Base-by-base conservation (phyloP, 768 basidiomycete species). In the Lactifluus hygrophoroides region DNA sequence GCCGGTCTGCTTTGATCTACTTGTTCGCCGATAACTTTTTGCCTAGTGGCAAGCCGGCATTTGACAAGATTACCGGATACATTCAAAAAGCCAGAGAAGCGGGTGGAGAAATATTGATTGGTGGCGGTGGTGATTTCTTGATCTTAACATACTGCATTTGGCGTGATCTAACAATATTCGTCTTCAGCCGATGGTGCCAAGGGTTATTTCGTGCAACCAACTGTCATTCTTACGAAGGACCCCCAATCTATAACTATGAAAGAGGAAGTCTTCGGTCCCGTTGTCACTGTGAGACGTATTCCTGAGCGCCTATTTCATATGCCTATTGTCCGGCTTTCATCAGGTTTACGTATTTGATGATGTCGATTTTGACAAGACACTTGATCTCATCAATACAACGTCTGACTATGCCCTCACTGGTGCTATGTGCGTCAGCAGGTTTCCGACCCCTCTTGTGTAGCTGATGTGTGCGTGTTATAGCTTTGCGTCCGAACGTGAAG, bases 201-300 rank as follows among this genome's bases (percentile, higher is more conserved):
- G 67, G 96, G 96, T 8, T 99, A 83, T 79, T 98, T 86, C 72
- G 77, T 99, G 58, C 83, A 94, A 70, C 96, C 96, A 3, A 99
- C 96, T 8, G 84, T 97, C 57, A 94, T 99, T 66, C 73, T 91
- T 59, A 95, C 87, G 65, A 88, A 89, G 68, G 91, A 98, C 69
- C 93, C 96, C 40, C 82, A 82, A 60, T 88, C 84, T 2, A 72
- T 94, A 44, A 94, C 94, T 2, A 90, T 99, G 83, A 81, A 80
- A 7, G 90, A 97, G 64, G 96, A 99, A 74, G 90, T 99, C 66
- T 98, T 99, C 66, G 96, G 96, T 1, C 96, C 96, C 25, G 94
- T 98, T 35, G 66, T 97, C 52, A 95, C 94, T 35, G 91, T 90
- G 35, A 51, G 35, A 63, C 49, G 76, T 66, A n/a, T 43, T 40